A percentile compares a stretch with the other conserved stretches of the same genome.
Evolutionary conservation across 192 early-diverging fungal species (phyloP).

Genomic region (Funneliformis geosporum): DNA sequence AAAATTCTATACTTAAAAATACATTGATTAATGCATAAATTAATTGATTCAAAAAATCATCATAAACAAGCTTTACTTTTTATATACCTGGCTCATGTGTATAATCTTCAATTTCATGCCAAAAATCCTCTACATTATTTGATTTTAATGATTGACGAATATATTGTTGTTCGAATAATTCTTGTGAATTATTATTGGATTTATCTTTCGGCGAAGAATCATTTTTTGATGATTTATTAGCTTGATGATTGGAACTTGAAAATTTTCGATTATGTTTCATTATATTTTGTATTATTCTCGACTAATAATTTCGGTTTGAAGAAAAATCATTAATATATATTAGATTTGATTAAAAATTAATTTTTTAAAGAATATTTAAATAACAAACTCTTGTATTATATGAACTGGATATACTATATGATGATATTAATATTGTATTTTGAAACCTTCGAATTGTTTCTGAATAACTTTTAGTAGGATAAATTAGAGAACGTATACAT

Average conservation of each 20-base stretch:
- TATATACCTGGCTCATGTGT: conserved; percentile 13
- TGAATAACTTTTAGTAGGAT: neutral
- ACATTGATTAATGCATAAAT: too few relatives aligned
- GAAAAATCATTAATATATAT: neutral
- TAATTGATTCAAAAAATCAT: too few relatives aligned
- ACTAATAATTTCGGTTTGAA: neutral
- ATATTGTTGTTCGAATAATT: neutral
- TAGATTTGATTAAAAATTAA: too few relatives aligned
- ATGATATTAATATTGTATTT: neutral
- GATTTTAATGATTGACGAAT: neutral
- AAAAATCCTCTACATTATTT: conserved; percentile 7
- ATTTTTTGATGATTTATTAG: neutral
- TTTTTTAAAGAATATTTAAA: too few relatives aligned
- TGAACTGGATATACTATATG: neutral
- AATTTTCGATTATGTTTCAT: neutral
- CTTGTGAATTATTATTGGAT: neutral
- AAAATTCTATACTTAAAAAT: conserved; percentile 13
- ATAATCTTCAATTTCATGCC: conserved; percentile 10
- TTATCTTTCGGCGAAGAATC: neutral
- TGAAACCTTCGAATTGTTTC: neutral
- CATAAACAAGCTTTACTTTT: neutral
- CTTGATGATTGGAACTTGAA: neutral
- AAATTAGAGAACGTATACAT: neutral
- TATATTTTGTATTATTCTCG: neutral
- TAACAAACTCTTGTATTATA: neutral